These are phyloP conservation scores for Ophiostoma montium DNA, from an alignment of 2,329 filamentous ascomycete genomes.

Conservation along the genomic window DNA sequence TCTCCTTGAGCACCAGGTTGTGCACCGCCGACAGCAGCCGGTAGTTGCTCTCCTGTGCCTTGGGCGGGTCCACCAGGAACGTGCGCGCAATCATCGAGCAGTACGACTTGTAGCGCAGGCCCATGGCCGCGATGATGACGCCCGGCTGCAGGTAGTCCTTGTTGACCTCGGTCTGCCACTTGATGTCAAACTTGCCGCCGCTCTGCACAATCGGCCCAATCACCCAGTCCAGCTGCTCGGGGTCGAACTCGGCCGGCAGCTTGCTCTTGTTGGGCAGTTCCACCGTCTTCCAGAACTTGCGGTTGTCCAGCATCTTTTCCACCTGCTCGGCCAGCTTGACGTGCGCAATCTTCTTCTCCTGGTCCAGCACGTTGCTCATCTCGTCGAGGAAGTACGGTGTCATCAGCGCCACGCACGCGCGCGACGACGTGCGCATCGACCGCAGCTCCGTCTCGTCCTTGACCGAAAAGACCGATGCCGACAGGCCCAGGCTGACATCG, in stretches of 20 bases:
- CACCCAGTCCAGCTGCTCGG: constrained; percentile 84
- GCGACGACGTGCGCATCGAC: constrained; percentile 84
- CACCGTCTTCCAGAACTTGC: constrained; percentile 80
- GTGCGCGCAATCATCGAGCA: constrained; percentile 85
- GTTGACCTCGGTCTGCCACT: constrained; percentile 64
- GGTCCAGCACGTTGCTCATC: constrained; percentile 90
- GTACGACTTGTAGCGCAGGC: constrained; percentile 90
- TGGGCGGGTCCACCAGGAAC: constrained; percentile 93
- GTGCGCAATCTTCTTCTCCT: constrained; percentile 95
- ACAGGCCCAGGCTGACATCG: constrained; percentile 72
- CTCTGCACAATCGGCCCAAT: constrained; percentile 85
- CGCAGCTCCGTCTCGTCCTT: constrained; percentile 93
- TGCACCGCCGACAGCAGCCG: constrained; percentile 76
- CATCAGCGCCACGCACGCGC: constrained; percentile 88
- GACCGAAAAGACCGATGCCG: constrained; percentile 69
- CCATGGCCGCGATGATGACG: constrained; percentile 84
- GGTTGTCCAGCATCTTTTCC: constrained; percentile 79
- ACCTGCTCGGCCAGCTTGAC: constrained; percentile 75
- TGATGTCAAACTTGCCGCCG: constrained; percentile 87
- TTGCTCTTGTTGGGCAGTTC: constrained; percentile 57
- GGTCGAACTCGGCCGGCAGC: constrained; percentile 75
- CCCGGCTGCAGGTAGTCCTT: constrained; percentile 75
- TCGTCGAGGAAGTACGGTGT: constrained; percentile 95
- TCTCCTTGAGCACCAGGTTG: constrained; percentile 77
- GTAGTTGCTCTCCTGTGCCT: constrained; percentile 88